Evolutionary conservation across 2,329 filamentous ascomycete species (phyloP), one percentile per base, ranked within the genome.

Genomic region (Volutella citrinella): DNA sequence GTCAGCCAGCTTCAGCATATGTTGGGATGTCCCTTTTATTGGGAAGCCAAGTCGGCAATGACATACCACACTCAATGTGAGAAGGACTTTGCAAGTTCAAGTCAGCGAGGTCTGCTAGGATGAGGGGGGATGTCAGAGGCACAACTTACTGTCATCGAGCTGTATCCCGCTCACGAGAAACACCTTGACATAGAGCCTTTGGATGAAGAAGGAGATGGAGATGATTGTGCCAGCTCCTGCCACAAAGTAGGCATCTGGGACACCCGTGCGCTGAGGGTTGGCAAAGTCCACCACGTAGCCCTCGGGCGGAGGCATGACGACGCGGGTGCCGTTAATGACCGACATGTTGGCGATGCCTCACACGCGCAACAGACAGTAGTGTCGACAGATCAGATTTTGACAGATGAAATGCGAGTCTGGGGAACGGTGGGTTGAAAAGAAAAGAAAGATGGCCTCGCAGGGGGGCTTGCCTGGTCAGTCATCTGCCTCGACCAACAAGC

Each of bases 251-350:
- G 40, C 37, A n/a, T 42, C 39, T 5, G 40, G 19, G 11, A 49
- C 49, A 11, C 38, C 45, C 14, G 53, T 46, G 10, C 45, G 44
- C 22, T 47, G 46, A 3, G 60, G 59, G 24, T 61, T 44, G 3
- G 54, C 52, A 26, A 64, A 59, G 30, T 64, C 45, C 16, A 62
- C 54, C 8, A 50, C 47, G 33, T 61, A 64, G 19, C 46, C 59
- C 7, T 45, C 38, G 5, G 61, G 61, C 2, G 59, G 45, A 10
- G 35, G 32, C 9, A 52, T 19, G 12, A 51, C 40, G 15, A 38
- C 36, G 11, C 19, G 18, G 2, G 48, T 30, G 15, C 45, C 49
- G 22, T 49, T 30, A 14, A 49, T 32, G 7, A 38, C 14, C 9
- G 43, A 27, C 45, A 52, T 52, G 5, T 41, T 43, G 30, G 23